Evolutionary conservation across 73 alveolate species (phyloP), one percentile per base, ranked within the genome.

Genomic region (Paramecium caudatum): DNA sequence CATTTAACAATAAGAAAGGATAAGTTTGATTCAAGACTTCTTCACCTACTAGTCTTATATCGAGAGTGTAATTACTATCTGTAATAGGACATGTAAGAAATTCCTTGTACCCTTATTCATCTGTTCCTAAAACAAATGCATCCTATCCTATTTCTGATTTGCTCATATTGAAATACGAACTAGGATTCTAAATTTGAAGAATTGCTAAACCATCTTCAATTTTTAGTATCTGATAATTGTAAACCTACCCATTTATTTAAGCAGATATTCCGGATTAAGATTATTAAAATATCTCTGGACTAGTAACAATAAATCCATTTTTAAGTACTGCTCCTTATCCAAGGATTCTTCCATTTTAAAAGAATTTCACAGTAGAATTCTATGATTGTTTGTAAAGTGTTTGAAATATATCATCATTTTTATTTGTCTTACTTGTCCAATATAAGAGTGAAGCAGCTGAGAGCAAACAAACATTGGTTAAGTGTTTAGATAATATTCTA

Each of bases 231-330:
- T 65, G 48, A 33, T 65, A 65, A 36, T 33, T 65, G 1, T 33
- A 30, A 3, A 33, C 16, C 30, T 65, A 33, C 0, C 49, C 49
- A 65, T 36, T 33, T 33, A 65, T 65, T 33, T 33, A 65, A 32
- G 83, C 83, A 7, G 47, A 3, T 2, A 65, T 65, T 65, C 34
- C 27, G 16, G 55, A 27, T 65, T 65, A 65, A 8, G 32, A 33
- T 25, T 65, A 25, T 33, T 65, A 36, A 13, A 65, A 65, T 65
- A 65, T 17, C 17, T 65, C 83, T 25, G 55, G 39, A 65, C 49
- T 65, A 27, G 83, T 65, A 65, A 65, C 49, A 10, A 65, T 43
- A 65, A 33, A 65, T 32, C 83, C 83, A 65, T 65, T 65, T 65
- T 65, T 65, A 10, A 65, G 9, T 3, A 65, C 47, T 33, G 83